Conservation (phyloP, 225 moss, liverwort and hornwort genomes). For the Pleurozium schreberi region DNA sequence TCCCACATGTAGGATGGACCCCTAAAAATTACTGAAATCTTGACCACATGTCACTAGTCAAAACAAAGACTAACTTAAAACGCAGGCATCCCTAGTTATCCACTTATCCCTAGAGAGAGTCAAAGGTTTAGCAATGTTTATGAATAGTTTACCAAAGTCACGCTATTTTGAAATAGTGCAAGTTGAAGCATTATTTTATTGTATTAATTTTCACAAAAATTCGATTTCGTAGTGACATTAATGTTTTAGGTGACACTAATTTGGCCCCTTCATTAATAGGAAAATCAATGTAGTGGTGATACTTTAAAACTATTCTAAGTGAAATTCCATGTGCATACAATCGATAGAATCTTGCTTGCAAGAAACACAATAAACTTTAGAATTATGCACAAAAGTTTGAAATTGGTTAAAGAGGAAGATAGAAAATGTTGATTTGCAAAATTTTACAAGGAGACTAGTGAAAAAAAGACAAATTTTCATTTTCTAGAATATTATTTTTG, state of each 20-base stretch:
- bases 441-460: rapidly evolving
- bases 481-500: not conserved
- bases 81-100: rapidly evolving
- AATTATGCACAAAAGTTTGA: not conserved
- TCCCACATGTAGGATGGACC: too few species aligned
- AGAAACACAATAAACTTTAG: not conserved
- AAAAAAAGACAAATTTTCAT: not conserved
- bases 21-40: too few species aligned
- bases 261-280: too few species aligned
- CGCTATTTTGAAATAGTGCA: not conserved
- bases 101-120: rapidly evolving
- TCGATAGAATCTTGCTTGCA: rapidly evolving
- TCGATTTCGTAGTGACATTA: rapidly evolving
- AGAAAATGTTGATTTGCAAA: rapidly evolving
- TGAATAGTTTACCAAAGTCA: not conserved
- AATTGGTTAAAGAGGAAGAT: not conserved
- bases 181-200: not conserved
- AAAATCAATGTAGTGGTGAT: not conserved
- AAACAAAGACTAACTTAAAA: not conserved
- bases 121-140: not conserved
- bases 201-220: not conserved
- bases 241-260: not conserved
- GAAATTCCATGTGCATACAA: rapidly evolving
- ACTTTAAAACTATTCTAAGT: rapidly evolving
- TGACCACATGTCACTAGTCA: too few species aligned